phyloP scores from a whole-genome alignment of 2,329 filamentous ascomycete species.

The Aspergillus transmontanensis region DNA sequence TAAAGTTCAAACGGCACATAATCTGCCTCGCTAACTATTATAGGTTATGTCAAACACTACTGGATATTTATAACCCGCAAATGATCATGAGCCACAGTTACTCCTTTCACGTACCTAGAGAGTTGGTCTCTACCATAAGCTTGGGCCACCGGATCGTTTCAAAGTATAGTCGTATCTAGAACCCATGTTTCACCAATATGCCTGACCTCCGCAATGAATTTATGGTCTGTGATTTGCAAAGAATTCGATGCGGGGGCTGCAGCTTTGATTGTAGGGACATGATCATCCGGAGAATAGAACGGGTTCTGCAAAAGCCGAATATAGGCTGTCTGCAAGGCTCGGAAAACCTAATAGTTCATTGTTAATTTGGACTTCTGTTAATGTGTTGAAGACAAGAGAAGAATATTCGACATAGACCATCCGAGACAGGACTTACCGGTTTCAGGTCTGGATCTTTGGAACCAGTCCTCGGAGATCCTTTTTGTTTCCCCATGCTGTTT shows the following conservation, averaged over 20 bases:
- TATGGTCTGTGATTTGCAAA: conserved; percentile 76
- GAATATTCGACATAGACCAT: background rate
- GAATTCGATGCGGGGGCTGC: conserved; percentile 45
- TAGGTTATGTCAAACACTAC: background rate
- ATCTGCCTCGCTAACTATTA: background rate
- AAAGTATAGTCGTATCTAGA: conserved; percentile 60
- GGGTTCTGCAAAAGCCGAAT: conserved; percentile 87
- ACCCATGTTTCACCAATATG: conserved; percentile 84
- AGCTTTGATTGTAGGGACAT: conserved; percentile 61
- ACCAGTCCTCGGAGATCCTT: conserved; percentile 57
- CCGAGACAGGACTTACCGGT: conserved; percentile 57
- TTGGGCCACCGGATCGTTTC: background rate
- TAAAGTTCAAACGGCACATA: background rate
- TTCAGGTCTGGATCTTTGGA: conserved; percentile 86
- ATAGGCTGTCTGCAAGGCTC: conserved; percentile 90
- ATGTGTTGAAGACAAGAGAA: background rate
- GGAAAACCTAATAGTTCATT: conserved; percentile 65
- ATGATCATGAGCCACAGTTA: background rate
- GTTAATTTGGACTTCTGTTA: background rate
- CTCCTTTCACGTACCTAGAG: background rate
- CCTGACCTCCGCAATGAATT: conserved; percentile 79
- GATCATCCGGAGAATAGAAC: conserved; percentile 89
- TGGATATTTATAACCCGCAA: background rate
- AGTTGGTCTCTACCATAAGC: background rate
- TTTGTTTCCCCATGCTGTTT: conserved; percentile 34